Evolutionary conservation across 495 filamentous ascomycete genomes (phyloP).

Genomic region (Viridothelium virens): DNA sequence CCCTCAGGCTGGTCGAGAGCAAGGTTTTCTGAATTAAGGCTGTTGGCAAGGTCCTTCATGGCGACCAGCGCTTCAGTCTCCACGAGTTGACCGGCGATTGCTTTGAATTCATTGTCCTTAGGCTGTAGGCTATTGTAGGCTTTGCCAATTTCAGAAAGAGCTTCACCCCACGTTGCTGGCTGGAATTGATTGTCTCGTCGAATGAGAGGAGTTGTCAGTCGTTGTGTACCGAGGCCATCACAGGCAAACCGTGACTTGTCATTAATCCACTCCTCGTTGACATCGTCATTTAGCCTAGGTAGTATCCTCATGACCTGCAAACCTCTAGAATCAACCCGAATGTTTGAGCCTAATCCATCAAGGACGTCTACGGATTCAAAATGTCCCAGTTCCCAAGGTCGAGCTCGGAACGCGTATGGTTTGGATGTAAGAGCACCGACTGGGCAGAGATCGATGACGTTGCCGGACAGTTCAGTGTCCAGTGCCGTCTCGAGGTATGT

Average conservation of each 20-base stretch:
- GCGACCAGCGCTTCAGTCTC: constrained; percentile 90
- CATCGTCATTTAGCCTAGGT: constrained; percentile 88
- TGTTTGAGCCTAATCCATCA: constrained; percentile 87
- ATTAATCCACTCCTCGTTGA: constrained; percentile 99
- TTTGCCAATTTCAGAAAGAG: constrained; percentile 71
- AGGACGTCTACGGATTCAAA: constrained; percentile 91
- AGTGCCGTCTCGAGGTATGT: constrained; percentile 91
- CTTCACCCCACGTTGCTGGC: constrained; percentile 90
- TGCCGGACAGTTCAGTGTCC: constrained; percentile 88
- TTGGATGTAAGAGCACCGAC: constrained; percentile 95
- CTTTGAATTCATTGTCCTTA: constrained; percentile 91
- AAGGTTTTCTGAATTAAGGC: constrained; percentile 90
- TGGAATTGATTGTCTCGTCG: constrained; percentile 81
- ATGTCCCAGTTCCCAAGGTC: constrained; percentile 92
- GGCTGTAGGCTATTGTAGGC: constrained; percentile 68
- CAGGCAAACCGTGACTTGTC: constrained; percentile 96
- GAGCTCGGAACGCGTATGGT: constrained; percentile 92
- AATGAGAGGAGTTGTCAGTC: constrained; percentile 84
- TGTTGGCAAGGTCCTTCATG: constrained; percentile 94
- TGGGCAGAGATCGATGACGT: constrained; percentile 96
- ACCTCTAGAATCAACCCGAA: constrained; percentile 86
- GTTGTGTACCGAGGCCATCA: constrained; percentile 92
- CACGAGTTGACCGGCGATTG: constrained; percentile 78
- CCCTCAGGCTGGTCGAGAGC: constrained; percentile 84
- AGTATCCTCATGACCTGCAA: constrained; percentile 92